Conservation (phyloP, 495 filamentous ascomycete species). For the Penicillium subrubescens region DNA sequence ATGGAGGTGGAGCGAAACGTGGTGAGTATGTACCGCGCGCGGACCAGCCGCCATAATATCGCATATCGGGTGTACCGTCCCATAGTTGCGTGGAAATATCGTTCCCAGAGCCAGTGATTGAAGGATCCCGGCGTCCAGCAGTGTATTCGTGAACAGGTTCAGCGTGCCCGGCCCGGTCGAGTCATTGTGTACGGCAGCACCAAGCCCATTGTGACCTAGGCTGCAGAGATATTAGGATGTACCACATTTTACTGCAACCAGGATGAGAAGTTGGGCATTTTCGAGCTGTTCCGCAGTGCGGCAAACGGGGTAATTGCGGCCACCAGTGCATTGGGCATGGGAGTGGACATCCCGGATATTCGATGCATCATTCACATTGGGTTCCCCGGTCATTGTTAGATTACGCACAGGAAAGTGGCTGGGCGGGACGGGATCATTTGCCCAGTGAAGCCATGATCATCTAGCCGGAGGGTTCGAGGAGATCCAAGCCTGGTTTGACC, state of each 20-base stretch:
- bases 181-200: constrained; percentile 1
- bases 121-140: background rate
- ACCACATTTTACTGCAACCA: background rate
- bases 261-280: background rate
- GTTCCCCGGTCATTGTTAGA: too few relatives aligned
- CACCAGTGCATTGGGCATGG: background rate
- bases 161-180: background rate
- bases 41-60: background rate
- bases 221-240: constrained; percentile 3
- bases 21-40: constrained; percentile 1
- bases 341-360: too few relatives aligned
- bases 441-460: too few relatives aligned
- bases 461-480: too few relatives aligned
- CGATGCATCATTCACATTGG: too few relatives aligned
- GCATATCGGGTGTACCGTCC: constrained; percentile 2
- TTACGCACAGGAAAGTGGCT: too few relatives aligned
- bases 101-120: background rate
- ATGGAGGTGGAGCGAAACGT: background rate
- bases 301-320: background rate
- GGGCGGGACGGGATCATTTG: too few relatives aligned
- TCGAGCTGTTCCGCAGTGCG: background rate
- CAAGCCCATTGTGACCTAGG: background rate
- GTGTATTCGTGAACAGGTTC: background rate
- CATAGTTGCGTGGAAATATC: background rate
- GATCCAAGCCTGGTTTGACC: too few relatives aligned